Evolutionary conservation across 73 alveolate species (phyloP).

Genomic region (Diophrys sp.): DNA sequence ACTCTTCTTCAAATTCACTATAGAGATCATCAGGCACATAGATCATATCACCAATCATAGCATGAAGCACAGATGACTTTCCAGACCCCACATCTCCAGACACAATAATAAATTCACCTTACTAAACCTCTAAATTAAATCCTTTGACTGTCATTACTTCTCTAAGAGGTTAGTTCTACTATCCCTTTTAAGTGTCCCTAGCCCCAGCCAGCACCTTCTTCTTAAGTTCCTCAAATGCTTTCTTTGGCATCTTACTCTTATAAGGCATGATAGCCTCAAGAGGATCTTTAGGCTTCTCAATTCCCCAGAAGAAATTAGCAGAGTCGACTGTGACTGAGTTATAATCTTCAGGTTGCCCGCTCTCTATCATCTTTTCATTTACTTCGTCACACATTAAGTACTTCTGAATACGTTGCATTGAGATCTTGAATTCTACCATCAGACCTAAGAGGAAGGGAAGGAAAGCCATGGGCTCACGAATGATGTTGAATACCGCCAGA

Average conservation of each 20-base stretch:
- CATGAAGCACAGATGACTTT: conserved; percentile 40
- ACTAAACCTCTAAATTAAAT: not conserved
- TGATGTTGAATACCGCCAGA: conserved; percentile 14
- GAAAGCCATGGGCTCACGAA: conserved; percentile 72
- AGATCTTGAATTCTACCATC: conserved; percentile 66
- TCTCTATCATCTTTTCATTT: conserved; percentile 40
- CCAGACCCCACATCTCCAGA: conserved; percentile 25
- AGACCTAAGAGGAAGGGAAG: conserved; percentile 72
- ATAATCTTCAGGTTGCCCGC: not conserved
- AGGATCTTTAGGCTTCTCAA: conserved; percentile 13
- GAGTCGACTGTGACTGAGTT: not conserved
- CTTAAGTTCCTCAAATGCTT: conserved; percentile 15
- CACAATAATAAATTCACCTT: conserved; percentile 9
- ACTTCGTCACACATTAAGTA: conserved; percentile 66
- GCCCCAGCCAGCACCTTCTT: conserved; percentile 13
- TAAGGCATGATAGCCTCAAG: not conserved
- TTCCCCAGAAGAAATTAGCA: conserved; percentile 28
- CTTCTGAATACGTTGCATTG: conserved; percentile 78
- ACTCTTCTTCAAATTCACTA: not conserved
- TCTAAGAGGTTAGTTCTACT: not conserved
- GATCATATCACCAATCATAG: conserved; percentile 46
- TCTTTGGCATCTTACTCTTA: conserved; percentile 20
- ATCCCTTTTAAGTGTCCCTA: not conserved
- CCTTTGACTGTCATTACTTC: not conserved
- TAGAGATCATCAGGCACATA: conserved; percentile 14